These are phyloP conservation scores for Forsythia suspensa DNA, from an alignment of 257 asterid species.

Conservation along the genomic window DNA sequence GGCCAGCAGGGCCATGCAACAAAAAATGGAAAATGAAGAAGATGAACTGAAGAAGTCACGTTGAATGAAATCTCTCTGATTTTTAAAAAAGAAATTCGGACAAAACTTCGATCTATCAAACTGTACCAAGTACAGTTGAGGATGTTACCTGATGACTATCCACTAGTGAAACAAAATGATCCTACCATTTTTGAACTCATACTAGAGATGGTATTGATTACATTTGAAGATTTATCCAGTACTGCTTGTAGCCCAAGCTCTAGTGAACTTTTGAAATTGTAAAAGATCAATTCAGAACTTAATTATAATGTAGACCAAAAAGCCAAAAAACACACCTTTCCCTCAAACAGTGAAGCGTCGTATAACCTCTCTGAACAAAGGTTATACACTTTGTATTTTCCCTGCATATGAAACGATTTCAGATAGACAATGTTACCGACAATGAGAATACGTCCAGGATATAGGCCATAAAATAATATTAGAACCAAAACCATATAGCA, in stretches of 20 bases:
- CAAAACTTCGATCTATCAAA: no score
- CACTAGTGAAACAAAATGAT: slow-evolving; percentile 2
- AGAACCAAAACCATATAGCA: not conserved
- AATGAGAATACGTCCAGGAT: slow-evolving; percentile 8
- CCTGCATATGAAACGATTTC: slow-evolving; percentile 3
- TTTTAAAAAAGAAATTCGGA: no score
- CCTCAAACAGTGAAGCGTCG: no score
- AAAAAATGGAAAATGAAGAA: no score
- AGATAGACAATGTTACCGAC: not conserved
- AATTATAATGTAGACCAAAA: slow-evolving; percentile 1
- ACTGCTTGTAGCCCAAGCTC: not conserved
- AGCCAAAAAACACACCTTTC: not conserved
- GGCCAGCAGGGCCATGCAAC: no score
- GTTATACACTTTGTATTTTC: no score
- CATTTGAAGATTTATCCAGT: slow-evolving; percentile 3
- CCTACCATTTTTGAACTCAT: slow-evolving; percentile 5
- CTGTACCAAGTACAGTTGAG: no score
- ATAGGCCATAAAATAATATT: not conserved
- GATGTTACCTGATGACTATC: not conserved
- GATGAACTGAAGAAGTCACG: no score
- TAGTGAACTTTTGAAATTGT: slow-evolving; percentile 11
- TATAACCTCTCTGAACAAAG: no score
- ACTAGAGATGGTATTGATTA: slow-evolving; percentile 2
- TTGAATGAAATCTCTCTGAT: no score
- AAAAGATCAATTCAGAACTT: slow-evolving; percentile 4